Conservation (phyloP, 768 basidiomycete genomes). For the Suillus americanus region DNA sequence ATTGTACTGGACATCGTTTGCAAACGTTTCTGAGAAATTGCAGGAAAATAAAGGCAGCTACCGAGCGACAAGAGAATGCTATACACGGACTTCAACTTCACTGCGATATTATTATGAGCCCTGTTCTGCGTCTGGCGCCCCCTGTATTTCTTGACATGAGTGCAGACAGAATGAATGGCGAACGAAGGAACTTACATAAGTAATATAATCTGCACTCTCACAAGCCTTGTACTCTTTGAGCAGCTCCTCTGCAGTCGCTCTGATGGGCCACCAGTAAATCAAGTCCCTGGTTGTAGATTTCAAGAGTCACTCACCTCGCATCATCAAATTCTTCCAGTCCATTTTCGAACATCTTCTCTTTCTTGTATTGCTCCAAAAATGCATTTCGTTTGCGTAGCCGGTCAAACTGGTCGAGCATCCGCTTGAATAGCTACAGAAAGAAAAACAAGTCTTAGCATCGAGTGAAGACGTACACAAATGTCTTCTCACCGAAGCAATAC, state of each 20-base stretch:
- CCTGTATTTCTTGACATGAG: conserved; percentile 19
- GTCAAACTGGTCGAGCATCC: conserved; percentile 96
- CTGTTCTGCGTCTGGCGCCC: conserved; percentile 32
- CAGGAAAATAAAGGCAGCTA: neutral
- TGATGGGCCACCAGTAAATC: conserved; percentile 26
- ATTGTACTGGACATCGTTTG: conserved; percentile 23
- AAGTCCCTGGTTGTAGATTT: neutral
- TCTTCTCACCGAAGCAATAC: conserved; percentile 82
- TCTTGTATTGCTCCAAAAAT: conserved; percentile 97
- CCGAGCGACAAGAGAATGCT: neutral
- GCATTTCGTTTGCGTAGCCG: conserved; percentile 84
- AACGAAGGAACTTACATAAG: conserved; percentile 55
- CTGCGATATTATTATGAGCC: conserved; percentile 16
- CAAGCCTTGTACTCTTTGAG: conserved; percentile 95
- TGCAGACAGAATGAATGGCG: neutral
- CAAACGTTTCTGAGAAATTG: conserved; percentile 11
- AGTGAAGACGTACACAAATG: neutral
- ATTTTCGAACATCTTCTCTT: conserved; percentile 93
- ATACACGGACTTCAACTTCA: neutral
- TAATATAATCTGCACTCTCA: conserved; percentile 93
- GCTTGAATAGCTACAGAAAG: conserved; percentile 76
- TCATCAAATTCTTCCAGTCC: conserved; percentile 96
- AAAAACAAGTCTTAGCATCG: neutral
- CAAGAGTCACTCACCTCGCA: conserved; percentile 61
- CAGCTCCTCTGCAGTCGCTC: conserved; percentile 83